Percentiles rank a stretch among this genome's conserved stretches.
These are phyloP conservation scores for Cercospora beticola DNA, from an alignment of 2,329 filamentous ascomycete genomes.

Conservation along the genomic window DNA sequence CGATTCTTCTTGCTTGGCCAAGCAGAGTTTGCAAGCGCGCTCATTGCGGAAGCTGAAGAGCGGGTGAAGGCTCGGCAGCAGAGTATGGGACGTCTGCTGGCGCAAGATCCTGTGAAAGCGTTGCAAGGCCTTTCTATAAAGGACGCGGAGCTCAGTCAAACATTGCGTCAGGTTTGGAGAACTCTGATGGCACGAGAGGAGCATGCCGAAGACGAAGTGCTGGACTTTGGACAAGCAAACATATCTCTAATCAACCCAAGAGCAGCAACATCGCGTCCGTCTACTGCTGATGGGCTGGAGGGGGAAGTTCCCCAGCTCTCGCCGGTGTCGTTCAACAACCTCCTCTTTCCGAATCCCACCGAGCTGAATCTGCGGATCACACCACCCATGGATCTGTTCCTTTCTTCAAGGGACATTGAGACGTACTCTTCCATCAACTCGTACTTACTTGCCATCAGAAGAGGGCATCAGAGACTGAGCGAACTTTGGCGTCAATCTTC, in stretches of 20 bases:
- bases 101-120: constrained; percentile 52
- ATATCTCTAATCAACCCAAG: constrained; percentile 66
- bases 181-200: constrained; percentile 76
- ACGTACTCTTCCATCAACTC: constrained; percentile 82
- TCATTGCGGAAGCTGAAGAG: constrained; percentile 82
- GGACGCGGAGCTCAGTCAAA: constrained; percentile 78
- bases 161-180: constrained; percentile 75
- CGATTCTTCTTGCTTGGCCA: constrained; percentile 85
- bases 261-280: constrained; percentile 37
- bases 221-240: constrained; percentile 79
- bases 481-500: constrained; percentile 83
- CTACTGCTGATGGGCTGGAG: constrained; percentile 42
- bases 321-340: constrained; percentile 67
- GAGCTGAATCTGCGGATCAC: constrained; percentile 69
- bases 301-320: constrained; percentile 44
- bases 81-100: constrained; percentile 54
- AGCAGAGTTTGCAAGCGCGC: constrained; percentile 85
- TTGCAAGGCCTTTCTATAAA: constrained; percentile 70
- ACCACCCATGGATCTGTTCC: constrained; percentile 82
- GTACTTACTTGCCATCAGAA: constrained; percentile 80
- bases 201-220: constrained; percentile 68
- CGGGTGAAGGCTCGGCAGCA: constrained; percentile 72
- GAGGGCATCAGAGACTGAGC: constrained; percentile 80
- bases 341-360: constrained; percentile 77
- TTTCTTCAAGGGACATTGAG: constrained; percentile 71